phyloP scores from a whole-genome alignment of 805 yeast genomes.

The Wickerhamiella azymoides region DNA sequence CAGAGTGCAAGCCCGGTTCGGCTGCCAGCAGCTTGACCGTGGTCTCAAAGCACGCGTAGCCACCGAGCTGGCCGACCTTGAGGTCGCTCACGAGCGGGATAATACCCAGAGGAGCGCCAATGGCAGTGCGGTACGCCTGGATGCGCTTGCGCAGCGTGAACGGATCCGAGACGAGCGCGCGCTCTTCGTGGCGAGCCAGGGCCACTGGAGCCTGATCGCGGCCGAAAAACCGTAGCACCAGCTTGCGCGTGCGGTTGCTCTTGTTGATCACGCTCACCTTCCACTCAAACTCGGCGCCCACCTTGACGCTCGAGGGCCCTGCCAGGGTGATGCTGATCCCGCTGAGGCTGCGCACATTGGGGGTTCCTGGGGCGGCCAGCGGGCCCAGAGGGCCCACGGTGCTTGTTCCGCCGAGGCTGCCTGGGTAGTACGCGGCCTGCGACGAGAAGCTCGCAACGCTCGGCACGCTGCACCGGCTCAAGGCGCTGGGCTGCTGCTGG shows the following conservation, averaged over 20 bases:
- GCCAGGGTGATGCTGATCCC: conserved; percentile 41
- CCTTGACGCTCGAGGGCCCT: conserved; percentile 45
- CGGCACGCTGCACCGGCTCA: not conserved
- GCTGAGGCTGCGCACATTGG: conserved; percentile 8
- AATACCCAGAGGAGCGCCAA: conserved; percentile 35
- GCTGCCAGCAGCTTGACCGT: conserved; percentile 47
- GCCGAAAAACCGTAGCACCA: conserved; percentile 36
- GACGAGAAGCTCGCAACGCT: conserved; percentile 1
- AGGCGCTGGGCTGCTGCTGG: not conserved
- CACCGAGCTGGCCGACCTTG: conserved; percentile 45
- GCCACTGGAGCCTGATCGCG: conserved; percentile 13
- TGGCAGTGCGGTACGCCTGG: conserved; percentile 3
- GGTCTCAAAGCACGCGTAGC: conserved; percentile 50
- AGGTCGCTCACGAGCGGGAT: conserved; percentile 53
- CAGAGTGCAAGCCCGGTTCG: conserved; percentile 46
- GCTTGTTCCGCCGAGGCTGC: not conserved
- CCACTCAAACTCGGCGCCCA: conserved; percentile 53
- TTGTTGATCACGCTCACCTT: conserved; percentile 51
- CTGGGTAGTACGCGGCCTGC: conserved; percentile 1
- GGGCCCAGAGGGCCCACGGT: not conserved
- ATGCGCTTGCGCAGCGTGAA: conserved; percentile 9
- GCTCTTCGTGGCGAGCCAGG: conserved; percentile 9
- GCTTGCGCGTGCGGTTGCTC: conserved; percentile 35
- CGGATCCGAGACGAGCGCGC: conserved; percentile 11
- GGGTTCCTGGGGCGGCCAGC: no score